Conservation (phyloP, 192 early-diverging fungal genomes). For the Dimargaris xerosporica region DNA sequence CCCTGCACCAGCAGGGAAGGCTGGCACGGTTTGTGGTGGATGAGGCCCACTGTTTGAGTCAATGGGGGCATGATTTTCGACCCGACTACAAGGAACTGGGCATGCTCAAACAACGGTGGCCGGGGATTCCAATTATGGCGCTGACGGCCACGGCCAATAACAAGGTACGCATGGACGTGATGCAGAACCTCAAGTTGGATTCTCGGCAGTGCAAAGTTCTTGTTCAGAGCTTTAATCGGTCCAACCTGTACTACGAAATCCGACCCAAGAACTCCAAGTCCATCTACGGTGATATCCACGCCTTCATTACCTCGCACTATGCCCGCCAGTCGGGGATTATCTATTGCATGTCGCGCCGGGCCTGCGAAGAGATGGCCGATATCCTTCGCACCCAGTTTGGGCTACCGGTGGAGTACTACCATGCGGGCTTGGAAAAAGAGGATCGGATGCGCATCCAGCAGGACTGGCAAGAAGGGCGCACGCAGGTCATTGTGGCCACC, state of each 20-base stretch:
- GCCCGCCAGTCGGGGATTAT: conserved; percentile 75
- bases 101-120: conserved; percentile 44
- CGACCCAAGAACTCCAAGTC: conserved; percentile 37
- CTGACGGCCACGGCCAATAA: conserved; percentile 90
- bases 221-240: conserved; percentile 78
- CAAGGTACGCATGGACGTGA: conserved; percentile 72
- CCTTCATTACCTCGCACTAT: conserved; percentile 46
- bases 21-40: conserved; percentile 88
- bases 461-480: conserved; percentile 58
- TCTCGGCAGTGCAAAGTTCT: conserved; percentile 41
- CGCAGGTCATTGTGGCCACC: conserved; percentile 84
- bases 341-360: conserved; percentile 64
- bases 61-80: conserved; percentile 98
- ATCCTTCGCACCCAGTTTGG: conserved; percentile 41
- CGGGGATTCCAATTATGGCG: conserved; percentile 77
- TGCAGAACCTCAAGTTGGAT: conserved; percentile 52
- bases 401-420: conserved; percentile 63
- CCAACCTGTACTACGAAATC: conserved; percentile 68
- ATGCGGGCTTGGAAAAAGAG: conserved; percentile 68
- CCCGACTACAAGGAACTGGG: conserved; percentile 76
- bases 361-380: conserved; percentile 68
- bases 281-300: conserved; percentile 55
- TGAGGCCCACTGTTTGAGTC: conserved; percentile 91
- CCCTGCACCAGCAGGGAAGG: conserved; percentile 37
- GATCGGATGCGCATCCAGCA: conserved; percentile 63